phyloP scores from a whole-genome alignment of 2,329 filamentous ascomycete species.

The Delphinella strobiligena region DNA sequence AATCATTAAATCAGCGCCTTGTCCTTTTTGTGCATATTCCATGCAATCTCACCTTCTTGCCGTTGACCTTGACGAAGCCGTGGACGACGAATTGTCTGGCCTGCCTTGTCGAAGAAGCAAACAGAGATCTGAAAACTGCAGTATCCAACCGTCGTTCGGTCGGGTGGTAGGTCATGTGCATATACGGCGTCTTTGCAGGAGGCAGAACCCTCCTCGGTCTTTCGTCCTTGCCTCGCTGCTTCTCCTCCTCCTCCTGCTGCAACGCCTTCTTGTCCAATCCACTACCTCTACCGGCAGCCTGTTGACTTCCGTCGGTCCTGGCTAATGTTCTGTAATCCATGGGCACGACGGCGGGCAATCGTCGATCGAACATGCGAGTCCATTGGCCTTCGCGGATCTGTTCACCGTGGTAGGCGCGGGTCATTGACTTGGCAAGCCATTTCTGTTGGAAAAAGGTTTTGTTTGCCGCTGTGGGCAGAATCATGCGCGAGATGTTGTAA shows the following conservation, averaged over 20 bases:
- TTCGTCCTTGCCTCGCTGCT: conserved; percentile 8
- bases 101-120: conserved; percentile 85
- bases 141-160: conserved; percentile 84
- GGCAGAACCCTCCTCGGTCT: conserved; percentile 12
- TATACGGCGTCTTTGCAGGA: conserved; percentile 81
- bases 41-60: conserved; percentile 59
- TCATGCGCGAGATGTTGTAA: conserved; percentile 63
- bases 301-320: conserved; percentile 64
- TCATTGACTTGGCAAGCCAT: conserved; percentile 77
- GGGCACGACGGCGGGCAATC: conserved; percentile 68
- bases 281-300: conserved; percentile 72
- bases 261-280: conserved; percentile 49
- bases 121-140: conserved; percentile 86
- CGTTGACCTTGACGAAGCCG: conserved; percentile 89
- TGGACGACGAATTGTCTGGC: conserved; percentile 91
- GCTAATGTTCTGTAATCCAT: conserved; percentile 78
- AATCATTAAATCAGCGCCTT: conserved; percentile 2
- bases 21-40: background rate
- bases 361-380: conserved; percentile 81
- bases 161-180: conserved; percentile 91
- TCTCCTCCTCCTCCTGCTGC: conserved; percentile 9
- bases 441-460: conserved; percentile 95
- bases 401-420: conserved; percentile 86
- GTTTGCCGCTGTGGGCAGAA: conserved; percentile 29
- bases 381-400: conserved; percentile 88